These are phyloP conservation scores for Hypoxylon intermedium DNA, from an alignment of 495 filamentous ascomycete genomes.

Conservation along the genomic window DNA sequence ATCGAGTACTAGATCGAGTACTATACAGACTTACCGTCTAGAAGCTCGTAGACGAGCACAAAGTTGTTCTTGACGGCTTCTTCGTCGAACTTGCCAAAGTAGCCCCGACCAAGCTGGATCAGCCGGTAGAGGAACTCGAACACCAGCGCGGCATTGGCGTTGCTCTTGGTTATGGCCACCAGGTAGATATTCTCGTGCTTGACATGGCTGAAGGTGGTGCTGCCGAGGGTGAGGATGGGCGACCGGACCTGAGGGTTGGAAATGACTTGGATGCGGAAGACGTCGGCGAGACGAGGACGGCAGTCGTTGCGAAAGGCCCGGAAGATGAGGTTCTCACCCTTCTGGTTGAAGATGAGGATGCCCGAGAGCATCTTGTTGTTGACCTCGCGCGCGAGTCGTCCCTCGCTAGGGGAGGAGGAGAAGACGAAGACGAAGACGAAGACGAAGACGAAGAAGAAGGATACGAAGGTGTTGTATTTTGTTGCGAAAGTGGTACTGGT, in stretches of 20 bases:
- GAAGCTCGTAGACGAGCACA: slow-evolving; percentile 95
- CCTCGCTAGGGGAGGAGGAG: slow-evolving; percentile 4
- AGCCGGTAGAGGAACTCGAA: slow-evolving; percentile 98
- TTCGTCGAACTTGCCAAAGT: slow-evolving; percentile 99
- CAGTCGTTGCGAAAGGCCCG: slow-evolving; percentile 98
- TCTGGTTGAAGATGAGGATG: slow-evolving; percentile 98
- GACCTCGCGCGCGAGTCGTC: slow-evolving; percentile 23
- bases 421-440: slow-evolving; percentile 3
- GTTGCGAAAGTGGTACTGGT: no score
- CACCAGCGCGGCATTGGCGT: slow-evolving; percentile 97
- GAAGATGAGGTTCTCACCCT: slow-evolving; percentile 99
- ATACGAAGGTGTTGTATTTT: no score
- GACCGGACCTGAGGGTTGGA: slow-evolving; percentile 98
- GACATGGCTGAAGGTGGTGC: slow-evolving; percentile 98
- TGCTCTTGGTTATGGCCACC: slow-evolving; percentile 97
- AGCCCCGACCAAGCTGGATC: slow-evolving; percentile 87
- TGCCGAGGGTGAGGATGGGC: slow-evolving; percentile 95
- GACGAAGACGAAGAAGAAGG: no score
- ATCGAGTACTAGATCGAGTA: neutral
- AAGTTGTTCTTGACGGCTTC: slow-evolving; percentile 99
- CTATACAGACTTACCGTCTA: slow-evolving; percentile 73
- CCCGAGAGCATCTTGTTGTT: slow-evolving; percentile 86
- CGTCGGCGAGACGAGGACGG: slow-evolving; percentile 93
- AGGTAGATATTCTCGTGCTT: slow-evolving; percentile 99
- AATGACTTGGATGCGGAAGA: slow-evolving; percentile 99